These are phyloP conservation scores for Plasmodium ovale DNA, from an alignment of 169 alveolate genomes.

Conservation along the genomic window DNA sequence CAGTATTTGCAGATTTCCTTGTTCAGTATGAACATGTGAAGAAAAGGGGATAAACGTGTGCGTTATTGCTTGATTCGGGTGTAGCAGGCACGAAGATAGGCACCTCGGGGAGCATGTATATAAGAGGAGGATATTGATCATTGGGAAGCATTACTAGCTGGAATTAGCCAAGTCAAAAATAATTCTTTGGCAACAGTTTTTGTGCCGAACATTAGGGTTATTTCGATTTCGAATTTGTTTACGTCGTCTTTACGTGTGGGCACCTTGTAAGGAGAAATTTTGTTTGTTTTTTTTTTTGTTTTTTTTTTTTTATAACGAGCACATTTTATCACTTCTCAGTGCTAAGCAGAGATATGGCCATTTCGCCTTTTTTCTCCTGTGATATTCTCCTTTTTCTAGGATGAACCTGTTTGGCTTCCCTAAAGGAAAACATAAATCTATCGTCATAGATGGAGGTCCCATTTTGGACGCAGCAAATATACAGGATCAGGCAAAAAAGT, in stretches of 20 bases:
- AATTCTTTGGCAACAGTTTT: constrained; percentile 34
- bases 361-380: not conserved
- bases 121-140: too few species aligned
- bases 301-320: not conserved
- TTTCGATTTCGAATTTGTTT: constrained; percentile 35
- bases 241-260: constrained; percentile 19
- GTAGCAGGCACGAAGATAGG: too few species aligned
- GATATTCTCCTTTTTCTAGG: constrained; percentile 4
- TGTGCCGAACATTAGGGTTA: constrained; percentile 7
- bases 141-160: constrained; percentile 26
- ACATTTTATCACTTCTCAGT: not conserved
- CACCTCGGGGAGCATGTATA: too few species aligned
- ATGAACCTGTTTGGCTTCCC: too few species aligned
- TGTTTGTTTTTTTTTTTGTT: not conserved
- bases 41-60: not conserved
- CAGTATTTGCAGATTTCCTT: constrained; percentile 38
- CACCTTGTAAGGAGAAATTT: constrained; percentile 3
- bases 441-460: constrained; percentile 28
- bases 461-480: not conserved
- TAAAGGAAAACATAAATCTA: constrained; percentile 29
- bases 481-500: not conserved
- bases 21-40: not conserved
- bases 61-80: not conserved
- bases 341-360: too few species aligned
- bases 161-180: constrained; percentile 30